These are phyloP conservation scores for Amphibolis antarctica DNA, from an alignment of 106 monocot species.

Conservation along the genomic window DNA sequence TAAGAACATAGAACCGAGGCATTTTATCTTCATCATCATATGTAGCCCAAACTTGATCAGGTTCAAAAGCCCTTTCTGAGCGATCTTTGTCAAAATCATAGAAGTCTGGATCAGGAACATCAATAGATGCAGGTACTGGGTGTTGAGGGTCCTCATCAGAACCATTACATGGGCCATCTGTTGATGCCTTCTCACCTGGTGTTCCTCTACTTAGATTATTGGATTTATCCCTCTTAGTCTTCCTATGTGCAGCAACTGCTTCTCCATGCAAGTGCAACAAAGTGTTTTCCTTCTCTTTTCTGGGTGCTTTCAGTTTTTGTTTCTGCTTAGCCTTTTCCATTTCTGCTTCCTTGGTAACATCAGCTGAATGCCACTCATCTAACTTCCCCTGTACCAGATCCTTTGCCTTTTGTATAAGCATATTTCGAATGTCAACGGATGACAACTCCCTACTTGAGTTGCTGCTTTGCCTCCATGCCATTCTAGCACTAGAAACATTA, in stretches of 20 bases:
- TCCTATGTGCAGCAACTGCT: constrained; percentile 4
- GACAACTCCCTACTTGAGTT: constrained; percentile 8
- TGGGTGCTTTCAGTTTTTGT: constrained; percentile 7
- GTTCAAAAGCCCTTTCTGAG: constrained; percentile 30
- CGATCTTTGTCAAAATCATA: constrained; percentile 66
- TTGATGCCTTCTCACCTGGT: not conserved
- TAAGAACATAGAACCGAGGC: constrained; percentile 48
- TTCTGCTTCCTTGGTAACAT: constrained; percentile 8
- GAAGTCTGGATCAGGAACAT: constrained; percentile 65
- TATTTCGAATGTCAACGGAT: constrained; percentile 8
- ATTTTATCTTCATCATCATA: constrained; percentile 71
- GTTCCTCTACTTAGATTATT: no score
- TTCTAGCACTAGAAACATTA: not conserved
- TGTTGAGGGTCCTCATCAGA: constrained; percentile 8
- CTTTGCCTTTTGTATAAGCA: constrained; percentile 14
- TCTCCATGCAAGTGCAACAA: not conserved
- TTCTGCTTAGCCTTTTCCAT: constrained; percentile 19
- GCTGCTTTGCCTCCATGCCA: constrained; percentile 1
- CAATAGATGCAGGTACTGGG: constrained; percentile 27
- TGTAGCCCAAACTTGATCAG: constrained; percentile 55
- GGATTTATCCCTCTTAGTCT: not conserved
- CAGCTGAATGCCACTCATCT: constrained; percentile 8
- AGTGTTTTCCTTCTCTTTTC: constrained; percentile 1
- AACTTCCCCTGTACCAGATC: constrained; percentile 9
- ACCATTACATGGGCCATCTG: not conserved